Evolutionary conservation across 1,284 basidiomycete genomes (phyloP).

Genomic region (Salmacisia buchloeana): DNA sequence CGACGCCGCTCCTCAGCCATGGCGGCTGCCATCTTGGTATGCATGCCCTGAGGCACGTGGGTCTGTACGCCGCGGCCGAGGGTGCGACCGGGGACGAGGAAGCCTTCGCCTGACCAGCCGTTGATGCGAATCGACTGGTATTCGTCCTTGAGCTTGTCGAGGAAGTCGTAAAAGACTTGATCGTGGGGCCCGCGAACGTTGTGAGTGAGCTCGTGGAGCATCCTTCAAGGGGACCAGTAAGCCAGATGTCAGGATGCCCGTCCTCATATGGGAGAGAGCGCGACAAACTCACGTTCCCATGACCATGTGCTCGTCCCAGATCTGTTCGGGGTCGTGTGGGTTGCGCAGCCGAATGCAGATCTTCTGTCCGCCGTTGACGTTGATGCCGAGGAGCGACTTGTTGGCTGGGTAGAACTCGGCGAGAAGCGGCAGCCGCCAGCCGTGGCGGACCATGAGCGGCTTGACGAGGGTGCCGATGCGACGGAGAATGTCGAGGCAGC

Average conservation of each 20-base stretch:
- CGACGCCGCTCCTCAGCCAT: constrained; percentile 3
- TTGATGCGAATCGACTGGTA: constrained; percentile 15
- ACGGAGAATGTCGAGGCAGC: constrained; percentile 24
- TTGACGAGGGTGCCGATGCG: constrained; percentile 20
- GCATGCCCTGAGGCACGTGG: not conserved
- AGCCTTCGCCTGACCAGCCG: constrained; percentile 26
- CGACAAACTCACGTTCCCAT: constrained; percentile 16
- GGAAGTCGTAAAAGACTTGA: constrained; percentile 19
- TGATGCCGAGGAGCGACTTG: constrained; percentile 25
- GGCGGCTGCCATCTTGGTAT: not conserved
- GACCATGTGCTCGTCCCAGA: constrained; percentile 18
- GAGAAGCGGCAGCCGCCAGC: constrained; percentile 24
- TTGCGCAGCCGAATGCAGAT: constrained; percentile 27
- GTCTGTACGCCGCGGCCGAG: constrained; percentile 12
- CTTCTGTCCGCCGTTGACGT: constrained; percentile 28
- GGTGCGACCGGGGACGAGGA: constrained; percentile 14
- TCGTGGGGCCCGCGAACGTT: constrained; percentile 36
- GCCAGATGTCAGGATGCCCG: no score
- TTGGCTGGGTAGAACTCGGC: constrained; percentile 23
- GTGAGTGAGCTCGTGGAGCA: constrained; percentile 38
- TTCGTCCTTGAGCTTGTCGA: constrained; percentile 24
- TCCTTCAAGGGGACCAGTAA: constrained; percentile 11
- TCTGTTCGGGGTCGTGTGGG: constrained; percentile 1
- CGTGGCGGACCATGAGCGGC: constrained; percentile 23
- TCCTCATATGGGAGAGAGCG: not conserved